Conservation (phyloP, 2,329 filamentous ascomycete species). For the Fusarium torulosum region DNA sequence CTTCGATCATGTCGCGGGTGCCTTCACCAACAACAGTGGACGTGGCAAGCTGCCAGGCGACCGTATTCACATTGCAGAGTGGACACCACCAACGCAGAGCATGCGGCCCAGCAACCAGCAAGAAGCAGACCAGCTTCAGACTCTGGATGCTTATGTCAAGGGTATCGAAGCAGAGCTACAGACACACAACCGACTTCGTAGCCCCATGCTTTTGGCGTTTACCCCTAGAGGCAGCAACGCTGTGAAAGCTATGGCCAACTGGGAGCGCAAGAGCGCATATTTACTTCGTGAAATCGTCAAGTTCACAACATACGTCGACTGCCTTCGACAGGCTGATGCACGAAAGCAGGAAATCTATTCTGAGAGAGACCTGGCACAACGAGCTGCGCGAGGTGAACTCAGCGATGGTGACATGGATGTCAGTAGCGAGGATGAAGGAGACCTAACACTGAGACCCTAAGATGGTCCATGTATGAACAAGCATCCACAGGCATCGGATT, state of each 20-base stretch:
- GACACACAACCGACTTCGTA: slow-evolving; percentile 87
- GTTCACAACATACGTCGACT: slow-evolving; percentile 94
- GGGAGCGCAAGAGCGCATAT: slow-evolving; percentile 96
- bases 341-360: slow-evolving; percentile 78
- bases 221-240: slow-evolving; percentile 86
- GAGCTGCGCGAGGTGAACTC: slow-evolving; percentile 63
- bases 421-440: slow-evolving; percentile 52
- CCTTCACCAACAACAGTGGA: slow-evolving; percentile 64
- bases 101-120: slow-evolving; percentile 84
- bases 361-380: slow-evolving; percentile 66
- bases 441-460: slow-evolving; percentile 53
- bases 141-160: slow-evolving; percentile 82
- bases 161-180: slow-evolving; percentile 88
- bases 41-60: slow-evolving; percentile 82
- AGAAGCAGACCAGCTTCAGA: slow-evolving; percentile 84
- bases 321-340: slow-evolving; percentile 76
- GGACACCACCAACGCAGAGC: slow-evolving; percentile 89
- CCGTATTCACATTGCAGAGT: slow-evolving; percentile 84
- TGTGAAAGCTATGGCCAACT: slow-evolving; percentile 90
- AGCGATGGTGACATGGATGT: slow-evolving; percentile 57
- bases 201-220: slow-evolving; percentile 89
- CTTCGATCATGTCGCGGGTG: slow-evolving; percentile 70
- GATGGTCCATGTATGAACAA: slow-evolving; percentile 32
- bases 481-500: slow-evolving; percentile 18
- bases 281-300: slow-evolving; percentile 95